Evolutionary conservation across 2,329 filamentous ascomycete species (phyloP), one percentile per base, ranked within the genome.

Genomic region (Claviceps lovelessii): DNA sequence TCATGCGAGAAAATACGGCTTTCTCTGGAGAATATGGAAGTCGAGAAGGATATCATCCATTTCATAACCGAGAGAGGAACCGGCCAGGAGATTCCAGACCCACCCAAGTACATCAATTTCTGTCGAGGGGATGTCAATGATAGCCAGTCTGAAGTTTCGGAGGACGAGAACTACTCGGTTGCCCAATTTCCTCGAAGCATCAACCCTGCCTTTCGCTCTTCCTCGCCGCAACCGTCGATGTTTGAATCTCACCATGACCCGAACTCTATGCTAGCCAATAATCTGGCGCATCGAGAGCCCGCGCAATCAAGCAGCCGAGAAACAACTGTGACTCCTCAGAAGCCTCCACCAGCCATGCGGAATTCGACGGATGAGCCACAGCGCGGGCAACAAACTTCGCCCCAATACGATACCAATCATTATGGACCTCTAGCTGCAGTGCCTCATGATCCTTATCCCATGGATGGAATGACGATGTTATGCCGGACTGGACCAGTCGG

Each of bases 91-190:
- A 98, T 98, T 49, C 94, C 93, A 1, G 93, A 96, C 68, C 83
- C 93, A 29, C 93, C 93, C 47, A 96, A 90, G 69, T 98, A 96
- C 69, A 96, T 98, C 80, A 96, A 98, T 74, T 98, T 97, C 69
- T 94, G 89, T 68, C 85, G 93, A 11, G 93, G 91, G 17, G 90
- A 95, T 67, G 72, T 85, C 49, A 77, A 84, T 54, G 93, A 98
- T 62, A 83, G 81, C 42, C 82, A 83, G 61, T 96, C 91, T 1
- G 88, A 93, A 58, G 76, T 79, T 11, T 91, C 88, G 0, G 90
- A 95, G 28, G 90, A 95, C 59, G 89, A 90, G 5, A 83, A 79
- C 61, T 98, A 95, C 66, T 95, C 90, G 0, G 89, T 98, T 13
- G 94, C 94, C 4, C 91, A 98, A 65, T 98, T 97, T 64, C 89